Percentiles rank a stretch among this genome's conserved stretches.
phyloP scores from a whole-genome alignment of 2,329 filamentous ascomycete species.

The Tolypocladium nubicola region DNA sequence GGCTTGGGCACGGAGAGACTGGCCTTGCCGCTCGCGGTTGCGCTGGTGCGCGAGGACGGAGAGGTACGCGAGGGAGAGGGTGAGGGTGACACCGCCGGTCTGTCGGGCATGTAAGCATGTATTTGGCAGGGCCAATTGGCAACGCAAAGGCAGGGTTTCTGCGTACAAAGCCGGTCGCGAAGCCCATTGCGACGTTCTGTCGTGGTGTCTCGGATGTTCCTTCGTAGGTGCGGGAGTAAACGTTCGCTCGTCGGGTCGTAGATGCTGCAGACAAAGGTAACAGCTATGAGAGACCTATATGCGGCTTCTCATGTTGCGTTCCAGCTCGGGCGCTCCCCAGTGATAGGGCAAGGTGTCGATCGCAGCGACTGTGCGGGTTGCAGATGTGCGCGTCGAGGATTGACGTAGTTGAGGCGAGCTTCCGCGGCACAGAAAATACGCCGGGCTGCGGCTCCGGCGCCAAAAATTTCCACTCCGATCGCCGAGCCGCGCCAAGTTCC shows the following conservation, averaged over 20 bases:
- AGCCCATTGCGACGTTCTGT: constrained; percentile 48
- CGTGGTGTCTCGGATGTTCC: neutral
- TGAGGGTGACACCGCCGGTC: constrained; percentile 68
- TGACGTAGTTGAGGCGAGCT: neutral
- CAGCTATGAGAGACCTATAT: constrained; percentile 6
- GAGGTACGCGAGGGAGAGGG: constrained; percentile 62
- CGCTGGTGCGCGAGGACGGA: constrained; percentile 59
- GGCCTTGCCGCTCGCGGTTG: constrained; percentile 50
- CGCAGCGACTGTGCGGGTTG: neutral
- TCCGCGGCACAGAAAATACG: neutral
- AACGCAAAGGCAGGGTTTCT: neutral
- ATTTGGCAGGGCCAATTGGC: neutral
- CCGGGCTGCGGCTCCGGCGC: neutral
- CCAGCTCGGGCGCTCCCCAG: constrained; percentile 14
- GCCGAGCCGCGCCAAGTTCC: neutral
- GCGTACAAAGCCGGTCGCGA: constrained; percentile 64
- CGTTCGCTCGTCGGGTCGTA: neutral
- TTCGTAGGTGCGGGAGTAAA: neutral
- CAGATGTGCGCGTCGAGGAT: neutral
- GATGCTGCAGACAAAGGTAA: neutral
- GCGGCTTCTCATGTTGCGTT: constrained; percentile 21
- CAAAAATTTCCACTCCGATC: neutral
- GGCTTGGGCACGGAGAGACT: constrained; percentile 45
- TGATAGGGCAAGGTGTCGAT: neutral
- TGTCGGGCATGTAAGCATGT: constrained; percentile 20